These are phyloP conservation scores for Aureobasidium sp. DNA, from an alignment of 2,329 filamentous ascomycete genomes.

Conservation along the genomic window DNA sequence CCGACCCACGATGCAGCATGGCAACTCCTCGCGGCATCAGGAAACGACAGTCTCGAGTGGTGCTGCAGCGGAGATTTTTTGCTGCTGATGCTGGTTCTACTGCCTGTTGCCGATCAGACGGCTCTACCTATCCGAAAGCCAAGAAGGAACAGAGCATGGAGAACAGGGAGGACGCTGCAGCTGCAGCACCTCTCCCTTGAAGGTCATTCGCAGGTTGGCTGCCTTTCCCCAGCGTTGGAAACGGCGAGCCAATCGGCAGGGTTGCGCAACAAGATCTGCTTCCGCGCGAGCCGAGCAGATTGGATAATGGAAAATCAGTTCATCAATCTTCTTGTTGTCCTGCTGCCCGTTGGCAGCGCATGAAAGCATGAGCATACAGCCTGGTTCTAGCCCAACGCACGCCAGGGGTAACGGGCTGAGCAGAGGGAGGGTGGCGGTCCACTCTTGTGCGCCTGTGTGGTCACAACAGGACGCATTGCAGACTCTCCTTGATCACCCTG, in stretches of 20 bases:
- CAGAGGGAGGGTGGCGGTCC: background rate
- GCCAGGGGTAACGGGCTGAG: conserved; percentile 5
- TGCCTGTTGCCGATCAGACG: conserved; percentile 3
- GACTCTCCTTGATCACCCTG: conserved; percentile 3
- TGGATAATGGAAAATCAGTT: conserved; percentile 4
- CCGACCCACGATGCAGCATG: background rate
- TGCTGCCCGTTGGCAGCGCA: conserved; percentile 3
- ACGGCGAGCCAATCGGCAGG: conserved; percentile 6
- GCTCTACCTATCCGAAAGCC: conserved; percentile 3
- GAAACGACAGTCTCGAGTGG: conserved; percentile 2
- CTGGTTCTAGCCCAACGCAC: conserved; percentile 5
- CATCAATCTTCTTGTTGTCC: conserved; percentile 3
- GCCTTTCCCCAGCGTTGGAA: background rate
- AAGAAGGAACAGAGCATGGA: background rate
- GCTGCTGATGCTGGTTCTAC: background rate
- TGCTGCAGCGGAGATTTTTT: conserved; percentile 2
- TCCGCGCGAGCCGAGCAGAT: conserved; percentile 10
- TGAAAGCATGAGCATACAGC: background rate
- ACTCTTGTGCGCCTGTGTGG: conserved; percentile 4
- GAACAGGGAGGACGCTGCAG: background rate
- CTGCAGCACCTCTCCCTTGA: background rate
- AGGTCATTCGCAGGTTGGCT: background rate
- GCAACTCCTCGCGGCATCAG: background rate
- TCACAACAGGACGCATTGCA: conserved; percentile 7
- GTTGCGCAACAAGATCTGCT: conserved; percentile 11